Evolutionary conservation across 192 early-diverging fungal genomes (phyloP).

Genomic region (Entomortierella lignicola): DNA sequence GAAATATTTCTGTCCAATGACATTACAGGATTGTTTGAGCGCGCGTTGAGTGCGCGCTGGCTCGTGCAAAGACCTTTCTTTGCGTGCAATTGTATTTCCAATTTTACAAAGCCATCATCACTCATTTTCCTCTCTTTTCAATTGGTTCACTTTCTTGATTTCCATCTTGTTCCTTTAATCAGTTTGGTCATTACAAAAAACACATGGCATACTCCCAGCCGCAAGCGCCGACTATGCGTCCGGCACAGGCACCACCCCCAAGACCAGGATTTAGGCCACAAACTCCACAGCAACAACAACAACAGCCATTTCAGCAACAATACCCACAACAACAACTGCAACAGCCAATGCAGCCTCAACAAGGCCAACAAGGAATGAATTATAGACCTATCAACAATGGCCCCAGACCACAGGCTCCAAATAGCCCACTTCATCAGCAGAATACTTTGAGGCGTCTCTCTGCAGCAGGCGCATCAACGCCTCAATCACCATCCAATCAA

Average conservation of each 20-base stretch:
- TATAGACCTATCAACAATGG: constrained; percentile 31
- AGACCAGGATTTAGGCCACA: constrained; percentile 41
- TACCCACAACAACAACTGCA: constrained; percentile 14
- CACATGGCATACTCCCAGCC: constrained; percentile 48
- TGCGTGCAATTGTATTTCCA: too few relatives aligned
- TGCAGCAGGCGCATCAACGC: constrained; percentile 7
- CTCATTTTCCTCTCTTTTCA: too few relatives aligned
- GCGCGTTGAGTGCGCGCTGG: not conserved
- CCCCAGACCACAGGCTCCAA: too few relatives aligned
- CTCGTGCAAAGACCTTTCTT: not conserved
- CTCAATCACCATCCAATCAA: constrained; percentile 36
- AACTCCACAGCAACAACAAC: constrained; percentile 17
- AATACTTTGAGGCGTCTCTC: constrained; percentile 31
- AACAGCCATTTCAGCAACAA: constrained; percentile 11
- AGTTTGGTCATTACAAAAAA: too few relatives aligned
- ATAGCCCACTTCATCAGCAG: constrained; percentile 14
- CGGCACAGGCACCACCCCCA: constrained; percentile 31
- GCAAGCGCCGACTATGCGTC: constrained; percentile 30
- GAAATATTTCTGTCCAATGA: too few relatives aligned
- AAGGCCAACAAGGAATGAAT: constrained; percentile 6
- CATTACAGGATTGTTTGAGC: too few relatives aligned
- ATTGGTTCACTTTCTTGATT: too few relatives aligned
- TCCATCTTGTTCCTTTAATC: too few relatives aligned
- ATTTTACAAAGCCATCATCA: too few relatives aligned
- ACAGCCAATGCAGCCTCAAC: constrained; percentile 5